Evolutionary conservation across 2,329 filamentous ascomycete species (phyloP), one percentile per base, ranked within the genome.

Genomic region (Exophiala spinifera): DNA sequence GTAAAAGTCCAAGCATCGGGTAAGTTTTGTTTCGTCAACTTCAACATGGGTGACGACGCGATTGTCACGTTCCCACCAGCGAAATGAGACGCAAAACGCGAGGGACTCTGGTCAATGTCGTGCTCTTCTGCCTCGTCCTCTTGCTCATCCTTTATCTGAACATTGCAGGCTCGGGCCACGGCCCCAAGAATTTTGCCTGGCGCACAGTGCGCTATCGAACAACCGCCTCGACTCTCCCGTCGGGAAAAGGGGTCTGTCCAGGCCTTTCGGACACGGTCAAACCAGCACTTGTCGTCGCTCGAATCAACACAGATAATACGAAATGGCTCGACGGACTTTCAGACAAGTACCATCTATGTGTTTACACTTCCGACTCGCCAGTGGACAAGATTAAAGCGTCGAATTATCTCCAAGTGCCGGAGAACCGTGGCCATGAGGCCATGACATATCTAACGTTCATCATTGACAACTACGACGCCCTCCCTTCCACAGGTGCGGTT

Each of bases 361-460:
- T 76, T 4, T 78, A 79, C 65, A 70, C 67, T 11, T 71, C 68
- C 23, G 75, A 77, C 55, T 64, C 64, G 2, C 61, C 65, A 1
- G 13, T 49, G 2, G 61, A 70, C 28, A 46, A n/a, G n/a, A n/a
- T n/a, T n/a, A n/a, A 53, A 17, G 61, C 56, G 7, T 68, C 66
- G 4, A 60, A 55, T 1, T 46, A 66, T 28, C 69, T 78, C 1
- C 73, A 74, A 50, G 70, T 75, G 1, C 76, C 76, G 3, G 69
- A 70, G 11, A 79, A 79, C 61, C 62, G 72, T 17, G 75, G 72
- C 20, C 73, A 76, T 55, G 75, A 77, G 54, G 70, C 74, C n/a
- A 76, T 76, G 71, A 66, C 70, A 4, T 77, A 76, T 50, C 61
- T 77, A 1, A 77, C 74, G 1, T 77, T 75, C 56, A 54, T 77